Conservation (phyloP, 768 basidiomycete genomes). For the Pleurotus giganteus region DNA sequence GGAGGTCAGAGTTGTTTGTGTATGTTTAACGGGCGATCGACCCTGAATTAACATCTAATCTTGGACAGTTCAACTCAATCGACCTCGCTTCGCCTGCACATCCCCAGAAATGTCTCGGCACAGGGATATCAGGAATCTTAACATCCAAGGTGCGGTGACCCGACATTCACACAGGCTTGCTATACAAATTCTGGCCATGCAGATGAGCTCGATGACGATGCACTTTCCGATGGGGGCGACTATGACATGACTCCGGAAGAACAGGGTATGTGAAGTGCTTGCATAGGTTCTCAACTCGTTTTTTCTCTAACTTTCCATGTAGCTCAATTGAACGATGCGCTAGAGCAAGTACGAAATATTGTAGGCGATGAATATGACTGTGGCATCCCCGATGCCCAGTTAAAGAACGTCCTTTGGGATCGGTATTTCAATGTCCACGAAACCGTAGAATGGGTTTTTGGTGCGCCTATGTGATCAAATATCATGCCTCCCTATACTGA, state of each 20-base stretch:
- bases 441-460: conserved; percentile 70
- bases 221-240: conserved; percentile 73
- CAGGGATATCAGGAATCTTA: conserved; percentile 82
- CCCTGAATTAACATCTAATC: conserved; percentile 2
- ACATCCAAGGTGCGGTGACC: conserved; percentile 62
- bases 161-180: conserved; percentile 1
- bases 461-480: conserved; percentile 40
- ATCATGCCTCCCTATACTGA: conserved; percentile 5
- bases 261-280: conserved; percentile 47
- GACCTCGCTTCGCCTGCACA: conserved; percentile 14
- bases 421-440: conserved; percentile 82
- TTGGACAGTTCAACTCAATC: not conserved
- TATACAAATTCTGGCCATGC: conserved; percentile 9
- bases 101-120: conserved; percentile 79
- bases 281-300: conserved; percentile 12
- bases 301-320: conserved; percentile 16
- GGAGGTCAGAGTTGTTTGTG: conserved; percentile 14
- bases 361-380: conserved; percentile 66
- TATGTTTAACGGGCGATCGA: conserved; percentile 12
- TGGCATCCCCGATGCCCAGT: conserved; percentile 69
- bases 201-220: conserved; percentile 88
- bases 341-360: conserved; percentile 65
- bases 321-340: conserved; percentile 68
- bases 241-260: conserved; percentile 83
- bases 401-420: conserved; percentile 85